Evolutionary conservation across 139 green algal genomes (phyloP).

Genomic region (Limnomonas spitsbergensis): DNA sequence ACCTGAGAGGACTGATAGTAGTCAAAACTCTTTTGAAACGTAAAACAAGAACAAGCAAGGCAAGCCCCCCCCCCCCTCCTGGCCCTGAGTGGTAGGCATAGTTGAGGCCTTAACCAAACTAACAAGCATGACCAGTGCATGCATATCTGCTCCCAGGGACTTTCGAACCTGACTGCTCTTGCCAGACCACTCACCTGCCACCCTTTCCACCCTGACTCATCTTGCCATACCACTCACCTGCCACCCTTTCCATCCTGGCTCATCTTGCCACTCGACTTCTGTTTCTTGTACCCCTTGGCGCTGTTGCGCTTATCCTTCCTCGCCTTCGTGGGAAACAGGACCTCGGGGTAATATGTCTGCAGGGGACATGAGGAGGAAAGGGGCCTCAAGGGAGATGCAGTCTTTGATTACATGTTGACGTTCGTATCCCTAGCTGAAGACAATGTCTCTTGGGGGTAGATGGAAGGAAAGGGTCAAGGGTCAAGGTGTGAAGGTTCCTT

Average conservation of each 20-base stretch:
- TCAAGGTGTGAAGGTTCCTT: not conserved
- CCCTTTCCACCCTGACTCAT: too few species aligned
- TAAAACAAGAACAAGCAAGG: too few species aligned
- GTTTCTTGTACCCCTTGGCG: constrained; percentile 17
- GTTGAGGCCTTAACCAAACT: too few species aligned
- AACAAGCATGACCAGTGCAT: too few species aligned
- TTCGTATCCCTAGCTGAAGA: not conserved
- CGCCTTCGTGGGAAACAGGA: constrained; percentile 41
- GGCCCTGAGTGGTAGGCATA: too few species aligned
- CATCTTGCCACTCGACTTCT: constrained; percentile 44
- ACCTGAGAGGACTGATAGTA: too few species aligned
- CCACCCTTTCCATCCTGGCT: constrained; percentile 47
- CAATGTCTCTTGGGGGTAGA: not conserved
- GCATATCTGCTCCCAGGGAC: too few species aligned
- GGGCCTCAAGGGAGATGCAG: not conserved
- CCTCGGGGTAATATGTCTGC: constrained; percentile 37
- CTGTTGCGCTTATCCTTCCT: constrained; percentile 15
- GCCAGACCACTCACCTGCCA: constrained; percentile 29
- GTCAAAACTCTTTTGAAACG: too few species aligned
- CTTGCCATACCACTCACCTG: too few species aligned
- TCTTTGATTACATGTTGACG: too few species aligned
- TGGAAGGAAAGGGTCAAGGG: not conserved
- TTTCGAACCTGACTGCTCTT: too few species aligned
- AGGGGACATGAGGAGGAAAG: not conserved
- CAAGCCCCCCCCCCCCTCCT: too few species aligned